Evolutionary conservation across 768 basidiomycete species (phyloP), one percentile per base, ranked within the genome.

Genomic region (Podaxis sp.): DNA sequence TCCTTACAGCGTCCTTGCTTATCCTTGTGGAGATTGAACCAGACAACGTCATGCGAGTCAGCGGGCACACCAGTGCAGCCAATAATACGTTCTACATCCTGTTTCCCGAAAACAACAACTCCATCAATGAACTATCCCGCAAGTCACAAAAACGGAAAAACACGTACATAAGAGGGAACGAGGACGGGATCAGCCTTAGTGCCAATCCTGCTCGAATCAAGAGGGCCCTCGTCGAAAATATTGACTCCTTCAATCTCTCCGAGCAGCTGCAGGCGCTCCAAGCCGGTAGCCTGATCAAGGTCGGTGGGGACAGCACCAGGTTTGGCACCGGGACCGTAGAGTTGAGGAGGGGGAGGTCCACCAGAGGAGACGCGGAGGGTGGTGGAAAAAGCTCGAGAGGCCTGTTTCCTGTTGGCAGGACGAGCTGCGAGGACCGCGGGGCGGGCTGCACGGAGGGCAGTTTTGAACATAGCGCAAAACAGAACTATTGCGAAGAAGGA

Each of bases 21-120:
- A 70, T 89, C 82, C 69, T 85, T 82, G 64, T 75, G 81, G 68
- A 92, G 66, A 64, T 72, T 83, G 74, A 95, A 87, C 96, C 96
- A 98, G 69, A 87, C 81, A 59, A 95, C 82, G 69, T 98, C 94
- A 78, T 98, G 96, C 38, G 95, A 96, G 77, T 99, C 96, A 51
- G 91, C 93, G 9, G 96, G 96, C 71, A 84, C 87, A 57, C 96
- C 96, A 46, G 96, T 95, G 83, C 96, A 99, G 52, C 96, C 96
- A 72, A 99, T 80, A 61, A 93, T 84, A 64, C 96, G 93, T 66
- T 89, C 85, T 40, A 84, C 78, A 66, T 90, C 90, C 95, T 96
- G 63, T 44, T 64, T 40, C 63, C 53, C 49, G 42, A 63, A 17
- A 52, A 19, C 61, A 56, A 57, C 44, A 62, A 36, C 36, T 48